Base-by-base conservation (phyloP, 1,139 yeast species). In the Candida tetrigidarum region DNA sequence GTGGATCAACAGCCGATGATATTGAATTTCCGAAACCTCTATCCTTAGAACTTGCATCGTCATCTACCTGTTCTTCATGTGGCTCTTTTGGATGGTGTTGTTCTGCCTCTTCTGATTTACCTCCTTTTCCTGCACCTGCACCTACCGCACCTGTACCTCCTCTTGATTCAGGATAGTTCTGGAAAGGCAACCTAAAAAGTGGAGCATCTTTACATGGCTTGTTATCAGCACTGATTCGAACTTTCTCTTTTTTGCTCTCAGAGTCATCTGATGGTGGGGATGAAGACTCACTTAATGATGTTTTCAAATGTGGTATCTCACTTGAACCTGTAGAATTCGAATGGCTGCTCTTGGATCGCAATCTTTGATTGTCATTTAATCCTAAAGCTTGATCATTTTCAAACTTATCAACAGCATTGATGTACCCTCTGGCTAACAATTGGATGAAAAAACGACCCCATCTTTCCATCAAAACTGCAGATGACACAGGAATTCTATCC, bases 361-460 rank as follows among this genome's bases (percentile, higher is more conserved):
- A 42, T 41, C 50, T 45, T 18, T 44, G 46, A 19, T 43, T 42
- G 8, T 44, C 51, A 18, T 28, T 37, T 27, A 44, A 20, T 12
- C 50, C 52, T n/a, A 42, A 26, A 2, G 48, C 46, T 49, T 70
- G 72, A 15, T 64, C 66, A 8, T 69, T 65, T 44, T 74, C 77
- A 50, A 78, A 67, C 37, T 71, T 72, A 39, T 76, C 74, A 2
- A 78, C 79, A 0, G 86, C 82, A 45, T 76, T 70, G 2, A 85
- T 81, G 57, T 85, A 86, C 0, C 85, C 88, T 51, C 76, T 76
- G 0, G 90, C 74, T 38, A 86, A 61, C 19, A 86, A 52, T 51
- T 74, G 74, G 48, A 83, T 83, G 58, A 86, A 86, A 52, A 78
- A 83, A 28, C 79, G 62, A 0, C 93, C 93, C 95, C 95, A 86